Evolutionary conservation across 2,329 filamentous ascomycete species (phyloP).

Genomic region (Pseudopyrenochaeta lycopersici): DNA sequence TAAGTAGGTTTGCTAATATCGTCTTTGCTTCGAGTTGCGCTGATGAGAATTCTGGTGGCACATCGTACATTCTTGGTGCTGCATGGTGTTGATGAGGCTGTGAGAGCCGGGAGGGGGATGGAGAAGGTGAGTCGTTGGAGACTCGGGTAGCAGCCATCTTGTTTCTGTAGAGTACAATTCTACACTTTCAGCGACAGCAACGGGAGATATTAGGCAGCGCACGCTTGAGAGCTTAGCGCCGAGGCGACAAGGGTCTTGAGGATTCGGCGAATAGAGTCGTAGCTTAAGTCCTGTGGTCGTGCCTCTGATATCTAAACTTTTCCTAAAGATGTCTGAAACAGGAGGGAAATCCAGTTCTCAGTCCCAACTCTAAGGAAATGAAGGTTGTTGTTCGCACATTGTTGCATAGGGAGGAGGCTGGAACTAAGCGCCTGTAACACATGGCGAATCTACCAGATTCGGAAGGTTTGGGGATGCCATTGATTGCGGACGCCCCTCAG

Average conservation of each 20-base stretch:
- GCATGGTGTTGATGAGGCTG: neutral
- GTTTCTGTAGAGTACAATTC: neutral
- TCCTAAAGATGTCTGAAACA: no score
- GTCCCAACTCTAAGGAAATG: neutral
- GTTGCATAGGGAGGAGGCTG: neutral
- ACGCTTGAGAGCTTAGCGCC: conserved; percentile 4
- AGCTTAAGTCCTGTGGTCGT: no score
- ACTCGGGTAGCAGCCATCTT: conserved; percentile 4
- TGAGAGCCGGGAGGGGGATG: neutral
- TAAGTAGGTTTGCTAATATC: conserved; percentile 32
- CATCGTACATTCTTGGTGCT: conserved; percentile 18
- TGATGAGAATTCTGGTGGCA: conserved; percentile 6
- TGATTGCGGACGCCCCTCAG: conserved; percentile 9
- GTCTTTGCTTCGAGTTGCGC: conserved; percentile 34
- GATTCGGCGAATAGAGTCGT: neutral
- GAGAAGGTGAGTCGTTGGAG: neutral
- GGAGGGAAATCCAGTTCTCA: neutral
- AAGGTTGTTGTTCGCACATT: neutral
- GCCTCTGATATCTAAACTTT: no score
- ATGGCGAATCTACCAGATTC: neutral
- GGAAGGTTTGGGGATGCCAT: conserved; percentile 3
- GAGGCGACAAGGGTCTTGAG: conserved; percentile 3
- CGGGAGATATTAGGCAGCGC: conserved; percentile 9
- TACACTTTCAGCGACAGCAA: neutral
- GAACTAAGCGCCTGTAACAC: conserved; percentile 1